Evolutionary conservation across 2,329 filamentous ascomycete species (phyloP).

Genomic region (Sordariomycetes sp.): DNA sequence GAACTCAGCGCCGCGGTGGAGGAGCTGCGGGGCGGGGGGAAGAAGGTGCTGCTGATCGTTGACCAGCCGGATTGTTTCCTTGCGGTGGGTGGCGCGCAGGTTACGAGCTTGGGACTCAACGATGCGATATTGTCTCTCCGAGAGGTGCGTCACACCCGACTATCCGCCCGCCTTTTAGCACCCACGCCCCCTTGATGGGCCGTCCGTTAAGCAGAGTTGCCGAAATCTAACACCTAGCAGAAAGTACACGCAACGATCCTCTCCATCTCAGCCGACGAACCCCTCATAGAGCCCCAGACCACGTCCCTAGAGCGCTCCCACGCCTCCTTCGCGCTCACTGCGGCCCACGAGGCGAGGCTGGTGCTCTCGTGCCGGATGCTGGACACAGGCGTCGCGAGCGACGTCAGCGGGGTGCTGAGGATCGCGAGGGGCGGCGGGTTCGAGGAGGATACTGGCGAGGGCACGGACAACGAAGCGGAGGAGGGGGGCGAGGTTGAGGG

Average conservation of each 20-base stretch:
- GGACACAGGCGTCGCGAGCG: constrained; percentile 78
- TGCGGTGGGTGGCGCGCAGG: constrained; percentile 27
- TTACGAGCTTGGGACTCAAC: constrained; percentile 30
- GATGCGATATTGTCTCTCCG: constrained; percentile 45
- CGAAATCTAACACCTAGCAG: constrained; percentile 19
- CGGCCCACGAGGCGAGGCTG: constrained; percentile 63
- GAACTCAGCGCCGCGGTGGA: constrained; percentile 25
- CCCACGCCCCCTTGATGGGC: not conserved
- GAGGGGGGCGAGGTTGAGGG: constrained; percentile 27
- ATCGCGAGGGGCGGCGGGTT: constrained; percentile 44
- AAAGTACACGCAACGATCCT: constrained; percentile 53
- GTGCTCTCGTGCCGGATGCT: constrained; percentile 62
- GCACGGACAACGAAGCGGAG: constrained; percentile 6
- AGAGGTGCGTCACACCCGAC: constrained; percentile 34
- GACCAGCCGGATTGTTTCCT: constrained; percentile 55
- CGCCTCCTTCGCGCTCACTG: constrained; percentile 54
- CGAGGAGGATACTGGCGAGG: not conserved
- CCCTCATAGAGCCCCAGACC: constrained; percentile 47
- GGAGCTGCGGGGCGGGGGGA: constrained; percentile 14
- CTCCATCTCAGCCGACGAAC: constrained; percentile 57
- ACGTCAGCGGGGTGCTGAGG: constrained; percentile 80
- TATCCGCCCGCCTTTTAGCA: not conserved
- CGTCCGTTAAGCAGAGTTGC: not conserved
- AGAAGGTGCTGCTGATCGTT: constrained; percentile 44
- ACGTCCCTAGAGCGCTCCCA: constrained; percentile 59